Evolutionary conservation across 345 rosid genomes (phyloP).

Genomic region (Turnera subulata): DNA sequence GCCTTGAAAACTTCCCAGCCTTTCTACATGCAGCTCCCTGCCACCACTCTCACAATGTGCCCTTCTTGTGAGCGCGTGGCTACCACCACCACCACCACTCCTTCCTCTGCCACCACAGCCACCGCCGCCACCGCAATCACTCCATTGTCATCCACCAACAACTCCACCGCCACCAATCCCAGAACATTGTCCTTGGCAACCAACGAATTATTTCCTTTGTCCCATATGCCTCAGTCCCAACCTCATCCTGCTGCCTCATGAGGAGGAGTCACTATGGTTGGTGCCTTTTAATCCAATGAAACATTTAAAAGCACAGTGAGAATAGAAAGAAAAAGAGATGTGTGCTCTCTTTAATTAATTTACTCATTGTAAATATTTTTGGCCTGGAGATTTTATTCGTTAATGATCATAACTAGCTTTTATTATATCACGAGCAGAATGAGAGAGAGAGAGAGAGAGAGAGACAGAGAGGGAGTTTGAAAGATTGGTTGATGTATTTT

Average conservation of each 20-base stretch:
- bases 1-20: constrained; percentile 78
- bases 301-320: not conserved
- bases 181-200: constrained; percentile 11
- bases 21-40: constrained; percentile 93
- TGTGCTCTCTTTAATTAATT: no score
- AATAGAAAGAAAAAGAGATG: not conserved
- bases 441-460: no score
- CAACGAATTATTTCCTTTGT: constrained; percentile 30
- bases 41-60: constrained; percentile 99
- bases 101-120: constrained; percentile 7
- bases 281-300: not conserved
- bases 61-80: constrained; percentile 97
- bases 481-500: no score
- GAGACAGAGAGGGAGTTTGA: no score
- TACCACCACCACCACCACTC: constrained; percentile 43
- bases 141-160: not conserved
- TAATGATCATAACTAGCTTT: not conserved
- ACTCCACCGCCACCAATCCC: not conserved
- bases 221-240: constrained; percentile 24
- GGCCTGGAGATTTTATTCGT: not conserved
- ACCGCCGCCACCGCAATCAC: not conserved
- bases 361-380: constrained; percentile 15
- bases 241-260: constrained; percentile 32
- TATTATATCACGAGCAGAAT: not conserved
- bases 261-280: not conserved